A percentile compares a stretch with the other conserved stretches of the same genome.
Evolutionary conservation across 495 filamentous ascomycete genomes (phyloP).

Genomic region (Podospora conica): DNA sequence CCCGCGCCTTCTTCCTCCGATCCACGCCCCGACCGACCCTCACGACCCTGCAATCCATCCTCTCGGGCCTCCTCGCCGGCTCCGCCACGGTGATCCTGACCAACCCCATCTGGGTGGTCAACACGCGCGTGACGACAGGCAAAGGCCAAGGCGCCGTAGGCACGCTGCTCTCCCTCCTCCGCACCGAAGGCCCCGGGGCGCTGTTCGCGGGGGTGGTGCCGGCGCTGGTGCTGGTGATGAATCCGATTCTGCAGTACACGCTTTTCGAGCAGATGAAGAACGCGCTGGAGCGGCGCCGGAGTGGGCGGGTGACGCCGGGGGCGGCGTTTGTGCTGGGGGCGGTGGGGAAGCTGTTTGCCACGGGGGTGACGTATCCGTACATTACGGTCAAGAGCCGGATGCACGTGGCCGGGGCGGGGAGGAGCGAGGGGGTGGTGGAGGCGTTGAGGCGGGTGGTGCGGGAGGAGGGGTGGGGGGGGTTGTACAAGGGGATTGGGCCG

Average conservation of each 20-base stretch:
- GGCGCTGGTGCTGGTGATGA: constrained; percentile 88
- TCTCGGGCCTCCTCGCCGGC: constrained; percentile 91
- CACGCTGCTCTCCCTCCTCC: constrained; percentile 69
- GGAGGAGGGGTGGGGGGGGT: constrained; percentile 80
- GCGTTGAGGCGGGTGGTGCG: constrained; percentile 71
- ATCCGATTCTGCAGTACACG: constrained; percentile 97
- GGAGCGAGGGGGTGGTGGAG: constrained; percentile 61
- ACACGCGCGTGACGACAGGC: constrained; percentile 94
- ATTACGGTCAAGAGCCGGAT: constrained; percentile 96
- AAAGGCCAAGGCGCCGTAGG: constrained; percentile 55
- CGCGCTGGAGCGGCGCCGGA: constrained; percentile 41
- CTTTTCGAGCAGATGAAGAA: constrained; percentile 96
- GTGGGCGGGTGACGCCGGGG: constrained; percentile 63
- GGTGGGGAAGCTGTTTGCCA: constrained; percentile 89
- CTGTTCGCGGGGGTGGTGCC: constrained; percentile 91
- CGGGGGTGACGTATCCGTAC: constrained; percentile 92
- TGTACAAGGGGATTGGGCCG: constrained; percentile 92
- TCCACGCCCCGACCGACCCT: constrained; percentile 73
- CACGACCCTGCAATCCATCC: constrained; percentile 84
- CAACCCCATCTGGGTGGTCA: constrained; percentile 98
- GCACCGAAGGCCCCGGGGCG: constrained; percentile 71
- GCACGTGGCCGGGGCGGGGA: constrained; percentile 74
- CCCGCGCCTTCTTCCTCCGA: constrained; percentile 78
- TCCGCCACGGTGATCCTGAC: constrained; percentile 90
- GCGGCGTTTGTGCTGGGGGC: constrained; percentile 89